Conservation (phyloP, 345 rosid species). For the Euphorbia lathyris region DNA sequence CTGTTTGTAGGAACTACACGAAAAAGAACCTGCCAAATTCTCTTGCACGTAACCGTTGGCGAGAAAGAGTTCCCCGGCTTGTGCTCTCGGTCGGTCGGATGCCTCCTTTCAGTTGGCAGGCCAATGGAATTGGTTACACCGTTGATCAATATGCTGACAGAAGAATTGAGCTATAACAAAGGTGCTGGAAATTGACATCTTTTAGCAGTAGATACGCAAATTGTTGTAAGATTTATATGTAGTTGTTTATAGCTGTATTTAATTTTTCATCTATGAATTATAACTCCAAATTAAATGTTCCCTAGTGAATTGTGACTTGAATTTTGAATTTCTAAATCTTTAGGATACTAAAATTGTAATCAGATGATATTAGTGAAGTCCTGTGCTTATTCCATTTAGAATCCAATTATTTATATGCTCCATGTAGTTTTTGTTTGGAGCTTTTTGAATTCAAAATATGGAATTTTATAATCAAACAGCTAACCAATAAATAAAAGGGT, state of each 20-base stretch:
- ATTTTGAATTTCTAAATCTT: neutral
- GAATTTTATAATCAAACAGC: no score
- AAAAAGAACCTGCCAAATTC: slow-evolving; percentile 16
- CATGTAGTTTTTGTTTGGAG: no score
- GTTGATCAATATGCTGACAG: slow-evolving; percentile 23
- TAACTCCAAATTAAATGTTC: neutral
- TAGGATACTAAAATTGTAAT: slow-evolving; percentile 5
- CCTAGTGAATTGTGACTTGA: neutral
- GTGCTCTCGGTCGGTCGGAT: slow-evolving; percentile 36
- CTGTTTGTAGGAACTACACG: slow-evolving; percentile 32
- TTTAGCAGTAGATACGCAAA: slow-evolving; percentile 23
- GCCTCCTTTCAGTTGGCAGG: slow-evolving; percentile 14
- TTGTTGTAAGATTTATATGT: slow-evolving; percentile 20
- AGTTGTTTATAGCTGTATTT: slow-evolving; percentile 11
- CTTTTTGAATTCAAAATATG: no score
- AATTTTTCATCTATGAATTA: neutral
- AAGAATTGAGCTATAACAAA: slow-evolving; percentile 8
- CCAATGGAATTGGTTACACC: slow-evolving; percentile 28
- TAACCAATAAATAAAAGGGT: no score
- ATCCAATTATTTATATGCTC: neutral
- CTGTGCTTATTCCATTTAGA: neutral
- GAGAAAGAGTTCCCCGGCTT: slow-evolving; percentile 32
- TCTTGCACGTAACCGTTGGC: slow-evolving; percentile 22
- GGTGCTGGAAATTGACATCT: slow-evolving; percentile 16
- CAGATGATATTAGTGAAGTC: neutral